Evolutionary conservation across 176 grass and related monocot genomes (phyloP), one percentile per base, ranked within the genome.

Genomic region (Saccharum officinarum): DNA sequence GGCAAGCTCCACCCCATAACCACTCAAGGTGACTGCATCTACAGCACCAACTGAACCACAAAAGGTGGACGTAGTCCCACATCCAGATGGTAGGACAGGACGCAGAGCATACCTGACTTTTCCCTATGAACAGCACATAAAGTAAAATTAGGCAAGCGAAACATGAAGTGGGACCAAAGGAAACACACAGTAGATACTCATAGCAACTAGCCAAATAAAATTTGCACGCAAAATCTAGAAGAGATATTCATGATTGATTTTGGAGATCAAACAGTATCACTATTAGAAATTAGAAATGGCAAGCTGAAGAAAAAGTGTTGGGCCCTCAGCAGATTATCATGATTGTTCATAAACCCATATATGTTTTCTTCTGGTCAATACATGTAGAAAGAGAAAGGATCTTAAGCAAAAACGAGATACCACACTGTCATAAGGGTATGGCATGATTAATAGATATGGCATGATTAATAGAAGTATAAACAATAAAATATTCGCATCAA

Each of bases 1-100:
- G 73, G 97, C 97, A 87, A 98, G 97, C 83, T 98, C 97, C 22
- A 98, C 93, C 31, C 96, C 97, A 34, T 98, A 98, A 72, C 97
- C 97, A 91, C 91, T 94, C 78, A 98, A 90, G 83, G 94, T 94
- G 73, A 98, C 93, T 88, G 86, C 73, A 92, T 95, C 97, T 70
- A 90, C 84, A 78, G 93, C 81, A 87, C 97, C 97, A 91, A 94
- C 73, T 70, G 91, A 85, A 82, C 91, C 92, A 60, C 97, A 98
- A 90, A 89, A 92, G 89, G 91, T 92, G 57, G 87, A 92, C 47
- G 79, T 87, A 59, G 87, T 69, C 81, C 89, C 87, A 50, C 97
- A 98, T 92, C 88, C 88, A 85, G 97, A 90, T 86, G 89, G 91
- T 71, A 98, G 80, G 46, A 95, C 90, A 81, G 93, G 93, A 52